phyloP scores from a whole-genome alignment of 139 green algal genomes.

The Chlorella vulgaris region DNA sequence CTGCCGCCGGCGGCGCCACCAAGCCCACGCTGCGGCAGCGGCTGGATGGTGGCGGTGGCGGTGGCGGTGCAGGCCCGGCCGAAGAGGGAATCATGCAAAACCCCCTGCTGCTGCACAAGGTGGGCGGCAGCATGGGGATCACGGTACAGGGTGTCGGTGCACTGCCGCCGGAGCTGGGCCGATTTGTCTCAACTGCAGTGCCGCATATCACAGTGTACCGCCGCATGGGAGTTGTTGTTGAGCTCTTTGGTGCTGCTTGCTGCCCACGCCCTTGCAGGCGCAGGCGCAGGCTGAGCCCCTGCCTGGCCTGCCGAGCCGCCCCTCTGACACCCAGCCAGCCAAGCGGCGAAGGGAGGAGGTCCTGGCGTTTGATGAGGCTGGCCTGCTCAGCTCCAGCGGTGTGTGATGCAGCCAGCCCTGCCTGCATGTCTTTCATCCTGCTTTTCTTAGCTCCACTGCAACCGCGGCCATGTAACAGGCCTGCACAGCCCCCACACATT shows the following conservation, averaged over 20 bases:
- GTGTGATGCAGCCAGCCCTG: background rate
- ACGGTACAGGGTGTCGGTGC: background rate
- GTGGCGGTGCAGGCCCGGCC: background rate
- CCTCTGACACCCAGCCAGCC: background rate
- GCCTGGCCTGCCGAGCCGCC: background rate
- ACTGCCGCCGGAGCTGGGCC: too few species aligned
- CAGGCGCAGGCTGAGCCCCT: background rate
- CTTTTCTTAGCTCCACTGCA: too few species aligned
- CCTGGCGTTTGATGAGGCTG: constrained; percentile 12
- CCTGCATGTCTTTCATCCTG: too few species aligned
- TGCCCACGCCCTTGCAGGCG: background rate
- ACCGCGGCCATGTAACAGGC: too few species aligned
- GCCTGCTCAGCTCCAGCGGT: constrained; percentile 10
- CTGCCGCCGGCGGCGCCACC: background rate
- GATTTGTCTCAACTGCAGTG: too few species aligned
- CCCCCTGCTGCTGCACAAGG: constrained; percentile 53
- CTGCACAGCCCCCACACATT: too few species aligned
- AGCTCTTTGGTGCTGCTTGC: background rate
- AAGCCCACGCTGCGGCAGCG: constrained; percentile 50
- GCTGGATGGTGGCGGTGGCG: constrained; percentile 29
- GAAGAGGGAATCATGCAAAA: constrained; percentile 49
- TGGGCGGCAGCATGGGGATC: background rate
- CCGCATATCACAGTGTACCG: too few species aligned
- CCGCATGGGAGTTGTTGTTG: too few species aligned
- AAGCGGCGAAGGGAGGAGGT: constrained; percentile 33